Conservation (phyloP, 352 stramenopile species). For the Globisporangium polare region DNA sequence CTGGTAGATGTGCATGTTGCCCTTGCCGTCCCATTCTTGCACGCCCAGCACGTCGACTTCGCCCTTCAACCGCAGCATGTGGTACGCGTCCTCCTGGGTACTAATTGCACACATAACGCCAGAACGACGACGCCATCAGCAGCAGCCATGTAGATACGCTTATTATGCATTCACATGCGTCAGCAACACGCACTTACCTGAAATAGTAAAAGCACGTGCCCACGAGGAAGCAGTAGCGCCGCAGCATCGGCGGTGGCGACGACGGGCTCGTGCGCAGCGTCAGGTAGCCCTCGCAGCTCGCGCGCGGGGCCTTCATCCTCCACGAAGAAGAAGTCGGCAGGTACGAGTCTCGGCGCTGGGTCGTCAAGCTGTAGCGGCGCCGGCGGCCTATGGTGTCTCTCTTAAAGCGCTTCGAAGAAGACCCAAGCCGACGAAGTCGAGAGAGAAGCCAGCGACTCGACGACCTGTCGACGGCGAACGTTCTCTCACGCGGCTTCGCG, state of each 20-base stretch:
- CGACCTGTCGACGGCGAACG: slow-evolving; percentile 4
- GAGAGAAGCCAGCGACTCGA: too few relatives aligned
- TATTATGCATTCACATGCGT: not conserved
- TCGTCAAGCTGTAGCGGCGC: slow-evolving; percentile 14
- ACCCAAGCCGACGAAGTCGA: too few relatives aligned
- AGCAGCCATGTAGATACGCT: too few relatives aligned
- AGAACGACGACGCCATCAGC: not conserved
- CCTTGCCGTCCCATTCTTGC: slow-evolving; percentile 90
- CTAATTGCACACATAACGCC: slow-evolving; percentile 19
- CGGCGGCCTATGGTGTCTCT: slow-evolving; percentile 12
- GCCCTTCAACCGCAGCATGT: slow-evolving; percentile 83
- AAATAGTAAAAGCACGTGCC: slow-evolving; percentile 88
- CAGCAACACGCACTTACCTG: slow-evolving; percentile 22
- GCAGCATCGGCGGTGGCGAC: slow-evolving; percentile 82
- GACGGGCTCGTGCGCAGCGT: slow-evolving; percentile 85
- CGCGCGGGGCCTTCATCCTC: slow-evolving; percentile 77
- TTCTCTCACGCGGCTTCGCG: too few relatives aligned
- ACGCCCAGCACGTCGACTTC: slow-evolving; percentile 87
- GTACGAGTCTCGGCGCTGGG: slow-evolving; percentile 11
- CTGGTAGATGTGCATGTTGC: slow-evolving; percentile 90
- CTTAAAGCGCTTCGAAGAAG: too few relatives aligned
- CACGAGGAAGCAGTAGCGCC: slow-evolving; percentile 86
- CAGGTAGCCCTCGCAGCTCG: slow-evolving; percentile 82
- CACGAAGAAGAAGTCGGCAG: not conserved
- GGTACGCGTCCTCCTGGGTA: slow-evolving; percentile 89